A percentile compares a stretch with the other conserved stretches of the same genome.
phyloP scores from a whole-genome alignment of 202 grass and related monocot genomes.

The Setaria italica region DNA sequence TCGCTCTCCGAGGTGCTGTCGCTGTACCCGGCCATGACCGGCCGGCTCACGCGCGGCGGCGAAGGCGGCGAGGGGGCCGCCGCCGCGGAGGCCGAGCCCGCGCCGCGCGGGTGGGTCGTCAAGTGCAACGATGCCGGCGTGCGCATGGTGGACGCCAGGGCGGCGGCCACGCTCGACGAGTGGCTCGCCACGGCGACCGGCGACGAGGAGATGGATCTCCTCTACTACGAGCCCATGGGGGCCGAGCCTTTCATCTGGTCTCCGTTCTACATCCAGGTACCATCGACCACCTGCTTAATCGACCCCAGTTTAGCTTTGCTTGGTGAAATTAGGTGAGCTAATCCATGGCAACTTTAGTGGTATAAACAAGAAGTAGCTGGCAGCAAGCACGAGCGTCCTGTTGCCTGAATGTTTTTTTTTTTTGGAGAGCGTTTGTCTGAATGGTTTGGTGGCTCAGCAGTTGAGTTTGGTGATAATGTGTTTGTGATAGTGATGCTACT shows the following conservation, averaged over 20 bases:
- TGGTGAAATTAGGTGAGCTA: constrained; percentile 13
- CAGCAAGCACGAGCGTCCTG: not conserved
- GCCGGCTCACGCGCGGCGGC: constrained; percentile 51
- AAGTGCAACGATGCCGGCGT: constrained; percentile 95
- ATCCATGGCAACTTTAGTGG: not conserved
- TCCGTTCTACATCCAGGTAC: constrained; percentile 84
- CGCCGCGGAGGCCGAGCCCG: not conserved
- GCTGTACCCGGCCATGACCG: constrained; percentile 78
- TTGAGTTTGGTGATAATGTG: not conserved
- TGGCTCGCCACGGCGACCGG: constrained; percentile 64
- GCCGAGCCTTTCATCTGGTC: constrained; percentile 76
- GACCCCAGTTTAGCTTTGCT: not conserved
- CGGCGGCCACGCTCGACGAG: constrained; percentile 61
- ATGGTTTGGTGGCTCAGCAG: not conserved
- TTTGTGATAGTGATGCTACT: not conserved
- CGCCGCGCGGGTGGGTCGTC: constrained; percentile 51
- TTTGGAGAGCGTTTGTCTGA: not conserved
- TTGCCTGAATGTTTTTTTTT: not conserved
- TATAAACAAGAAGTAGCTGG: not conserved
- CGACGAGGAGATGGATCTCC: constrained; percentile 81
- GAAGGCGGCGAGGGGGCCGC: not conserved
- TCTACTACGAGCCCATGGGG: constrained; percentile 64
- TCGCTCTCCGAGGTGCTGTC: constrained; percentile 87
- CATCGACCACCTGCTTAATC: not conserved
- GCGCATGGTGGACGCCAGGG: constrained; percentile 66